phyloP scores from a whole-genome alignment of 441 rosid species.

The Kokia cookei region DNA sequence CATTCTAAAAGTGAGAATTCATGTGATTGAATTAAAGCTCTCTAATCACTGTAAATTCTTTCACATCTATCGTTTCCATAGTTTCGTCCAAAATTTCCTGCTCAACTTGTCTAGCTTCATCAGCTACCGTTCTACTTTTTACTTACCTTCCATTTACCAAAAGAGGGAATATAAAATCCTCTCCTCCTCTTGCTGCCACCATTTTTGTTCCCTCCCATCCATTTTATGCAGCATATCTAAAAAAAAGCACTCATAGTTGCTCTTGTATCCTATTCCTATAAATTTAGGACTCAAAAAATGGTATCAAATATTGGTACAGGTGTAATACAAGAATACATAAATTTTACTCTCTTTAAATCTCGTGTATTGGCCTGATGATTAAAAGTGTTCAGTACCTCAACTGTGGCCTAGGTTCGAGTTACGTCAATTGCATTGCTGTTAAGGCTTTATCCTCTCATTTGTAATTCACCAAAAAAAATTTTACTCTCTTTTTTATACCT shows the following conservation, averaged over 20 bases:
- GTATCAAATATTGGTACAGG: no score
- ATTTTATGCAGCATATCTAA: not conserved
- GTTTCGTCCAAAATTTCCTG: not conserved
- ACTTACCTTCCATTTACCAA: not conserved
- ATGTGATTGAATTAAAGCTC: not conserved
- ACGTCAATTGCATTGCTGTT: no score
- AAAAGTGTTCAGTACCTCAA: no score
- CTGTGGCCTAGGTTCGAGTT: no score
- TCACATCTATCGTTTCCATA: not conserved
- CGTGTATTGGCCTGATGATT: no score
- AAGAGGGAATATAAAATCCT: not conserved
- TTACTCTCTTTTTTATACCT: no score
- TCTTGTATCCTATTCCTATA: not conserved
- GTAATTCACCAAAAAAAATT: no score
- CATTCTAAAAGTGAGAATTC: not conserved
- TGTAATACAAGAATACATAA: no score
- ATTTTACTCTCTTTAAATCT: no score
- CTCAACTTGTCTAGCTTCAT: not conserved
- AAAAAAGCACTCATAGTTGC: not conserved
- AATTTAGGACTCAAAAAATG: not conserved
- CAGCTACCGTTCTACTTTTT: not conserved
- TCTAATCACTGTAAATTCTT: not conserved
- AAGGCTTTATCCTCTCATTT: no score
- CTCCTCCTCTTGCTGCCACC: not conserved
- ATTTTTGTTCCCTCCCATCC: not conserved